Base-by-base conservation (phyloP, 1,139 yeast species). In the Kazachstania sp. region DNA sequence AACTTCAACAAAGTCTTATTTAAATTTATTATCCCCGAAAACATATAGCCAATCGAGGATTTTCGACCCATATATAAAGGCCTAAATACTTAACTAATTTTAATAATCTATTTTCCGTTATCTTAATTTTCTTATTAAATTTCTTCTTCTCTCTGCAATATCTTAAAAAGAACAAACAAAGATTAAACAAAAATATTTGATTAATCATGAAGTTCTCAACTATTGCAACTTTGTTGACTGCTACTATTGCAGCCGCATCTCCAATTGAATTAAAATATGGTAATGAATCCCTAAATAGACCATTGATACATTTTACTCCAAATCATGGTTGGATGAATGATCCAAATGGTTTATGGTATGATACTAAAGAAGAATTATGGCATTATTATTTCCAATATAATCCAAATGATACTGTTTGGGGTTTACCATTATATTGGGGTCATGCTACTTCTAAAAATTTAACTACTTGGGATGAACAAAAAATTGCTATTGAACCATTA, bases 341-440 rank as follows among this genome's bases (percentile, higher is more conserved):
- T 35, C 44, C 44, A 15, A 41, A 41, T 20, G 44, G 44, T 4
- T 28, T 41, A n/a, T 41, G 44, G 44, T 41, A 41, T 19, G 44
- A 41, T 35, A 20, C 31, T 16, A 41, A 41, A 19, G 44, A 41
- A 12, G 18, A 34, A 29, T 26, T 34, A 36, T 41, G 44, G 44
- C 44, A 41, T 29, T 26, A 30, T 11, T 41, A 41, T 19, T 41
- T 16, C 26, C 44, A 41, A 36, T 41, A 41, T 16, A 41, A 41
- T 18, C 44, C 44, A n/a, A 41, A 41, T 16, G 44, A 41, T 19
- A 41, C 39, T 1, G 44, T 41, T 31, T 41, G 44, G 44, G 44
- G 44, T 35, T 35, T 41, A 28, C 44, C 44, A 6, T 26, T 41
- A 18, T 41, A 34, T 31, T 41, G 44, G 44, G 44, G 44, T 11